A percentile compares a stretch with the other conserved stretches of the same genome.
Conservation (phyloP, 257 asterid genomes). For the Forsythia suspensa region DNA sequence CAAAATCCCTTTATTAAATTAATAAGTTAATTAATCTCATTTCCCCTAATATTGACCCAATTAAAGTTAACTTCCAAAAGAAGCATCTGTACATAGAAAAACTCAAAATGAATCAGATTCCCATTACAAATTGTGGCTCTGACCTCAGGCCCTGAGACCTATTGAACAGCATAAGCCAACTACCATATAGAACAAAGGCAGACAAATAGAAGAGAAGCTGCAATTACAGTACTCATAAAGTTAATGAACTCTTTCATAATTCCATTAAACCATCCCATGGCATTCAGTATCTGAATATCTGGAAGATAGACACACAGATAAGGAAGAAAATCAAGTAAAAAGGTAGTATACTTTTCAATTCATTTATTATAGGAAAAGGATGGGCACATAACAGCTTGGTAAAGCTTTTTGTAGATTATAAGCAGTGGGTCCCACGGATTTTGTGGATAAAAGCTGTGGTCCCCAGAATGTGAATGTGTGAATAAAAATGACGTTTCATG, state of each 20-base stretch:
- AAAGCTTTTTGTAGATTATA: too few relatives aligned
- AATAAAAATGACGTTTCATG: too few relatives aligned
- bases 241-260: too few relatives aligned
- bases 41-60: neutral
- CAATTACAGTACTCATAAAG: neutral
- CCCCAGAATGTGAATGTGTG: too few relatives aligned
- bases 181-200: neutral
- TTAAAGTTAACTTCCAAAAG: neutral
- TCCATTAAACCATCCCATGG: neutral
- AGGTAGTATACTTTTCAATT: too few relatives aligned
- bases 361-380: too few relatives aligned
- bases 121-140: neutral
- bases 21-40: neutral
- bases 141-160: neutral
- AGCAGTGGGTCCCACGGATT: too few relatives aligned
- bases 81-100: neutral
- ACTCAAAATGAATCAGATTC: neutral
- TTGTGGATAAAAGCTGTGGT: too few relatives aligned
- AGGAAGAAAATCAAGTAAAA: neutral
- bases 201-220: neutral
- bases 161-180: neutral
- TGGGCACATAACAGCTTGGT: neutral
- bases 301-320: too few relatives aligned
- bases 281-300: neutral
- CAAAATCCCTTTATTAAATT: too few relatives aligned